phyloP scores from a whole-genome alignment of 257 asterid species.

The Misopates orontium region DNA sequence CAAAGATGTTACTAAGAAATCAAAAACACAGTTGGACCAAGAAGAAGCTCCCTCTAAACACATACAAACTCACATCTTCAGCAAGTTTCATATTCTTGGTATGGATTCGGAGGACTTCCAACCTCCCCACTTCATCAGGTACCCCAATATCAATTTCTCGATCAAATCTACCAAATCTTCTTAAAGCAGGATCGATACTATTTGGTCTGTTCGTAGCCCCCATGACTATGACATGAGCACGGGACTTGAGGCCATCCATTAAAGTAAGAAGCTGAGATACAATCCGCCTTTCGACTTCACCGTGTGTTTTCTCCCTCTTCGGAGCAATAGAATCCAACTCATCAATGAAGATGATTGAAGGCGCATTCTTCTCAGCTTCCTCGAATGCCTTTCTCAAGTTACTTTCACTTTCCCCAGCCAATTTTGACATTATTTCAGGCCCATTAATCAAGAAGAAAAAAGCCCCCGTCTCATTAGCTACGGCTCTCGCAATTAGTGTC shows the following conservation, averaged over 20 bases:
- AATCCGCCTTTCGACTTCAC: constrained; percentile 51
- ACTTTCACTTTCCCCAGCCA: constrained; percentile 55
- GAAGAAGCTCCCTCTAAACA: not conserved
- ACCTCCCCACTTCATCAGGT: constrained; percentile 50
- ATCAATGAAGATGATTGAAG: constrained; percentile 44
- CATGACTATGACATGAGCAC: constrained; percentile 50
- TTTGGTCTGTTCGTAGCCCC: constrained; percentile 51
- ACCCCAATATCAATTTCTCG: constrained; percentile 55
- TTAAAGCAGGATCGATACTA: constrained; percentile 44
- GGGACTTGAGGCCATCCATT: constrained; percentile 50
- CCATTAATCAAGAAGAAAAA: constrained; percentile 49
- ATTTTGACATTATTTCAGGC: constrained; percentile 50
- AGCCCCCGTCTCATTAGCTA: constrained; percentile 53
- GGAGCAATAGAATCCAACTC: constrained; percentile 56
- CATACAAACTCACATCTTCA: constrained; percentile 41
- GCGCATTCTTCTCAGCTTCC: constrained; percentile 53
- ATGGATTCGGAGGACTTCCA: constrained; percentile 49
- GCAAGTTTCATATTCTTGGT: constrained; percentile 53
- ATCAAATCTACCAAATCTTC: constrained; percentile 53
- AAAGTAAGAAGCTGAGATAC: constrained; percentile 52
- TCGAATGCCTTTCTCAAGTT: constrained; percentile 54
- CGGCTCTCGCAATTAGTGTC: constrained; percentile 51
- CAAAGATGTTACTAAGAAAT: not conserved
- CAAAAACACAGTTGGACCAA: not conserved
- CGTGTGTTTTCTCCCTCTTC: constrained; percentile 53